These are phyloP conservation scores for Aspergillus asperescens DNA, from an alignment of 495 filamentous ascomycete genomes.

Conservation along the genomic window DNA sequence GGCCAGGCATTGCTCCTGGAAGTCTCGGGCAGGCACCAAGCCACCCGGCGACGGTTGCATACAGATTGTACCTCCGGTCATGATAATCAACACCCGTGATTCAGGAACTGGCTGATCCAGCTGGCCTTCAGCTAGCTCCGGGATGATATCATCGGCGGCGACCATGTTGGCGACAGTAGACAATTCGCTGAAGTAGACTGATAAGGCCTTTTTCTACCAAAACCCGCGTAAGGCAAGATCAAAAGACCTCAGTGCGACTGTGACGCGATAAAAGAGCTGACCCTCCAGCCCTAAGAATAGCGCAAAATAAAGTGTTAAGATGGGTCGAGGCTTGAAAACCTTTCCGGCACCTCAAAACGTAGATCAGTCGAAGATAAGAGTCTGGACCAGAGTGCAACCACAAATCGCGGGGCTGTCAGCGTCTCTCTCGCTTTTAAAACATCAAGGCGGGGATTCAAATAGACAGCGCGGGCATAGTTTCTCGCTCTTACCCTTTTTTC, in stretches of 20 bases:
- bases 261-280: neutral
- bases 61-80: slow-evolving; percentile 95
- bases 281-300: neutral
- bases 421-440: neutral
- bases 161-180: slow-evolving; percentile 23
- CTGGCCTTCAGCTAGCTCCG: slow-evolving; percentile 22
- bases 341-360: slow-evolving; percentile 3
- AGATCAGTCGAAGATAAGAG: slow-evolving; percentile 4
- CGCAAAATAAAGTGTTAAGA: slow-evolving; percentile 3
- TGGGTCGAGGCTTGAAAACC: slow-evolving; percentile 4
- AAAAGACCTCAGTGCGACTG: neutral
- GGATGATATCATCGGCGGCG: slow-evolving; percentile 18
- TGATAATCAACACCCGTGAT: slow-evolving; percentile 80
- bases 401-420: neutral
- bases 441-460: neutral
- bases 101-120: slow-evolving; percentile 44
- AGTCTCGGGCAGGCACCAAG: slow-evolving; percentile 68
- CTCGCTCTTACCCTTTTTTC: neutral
- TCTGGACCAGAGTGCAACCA: neutral
- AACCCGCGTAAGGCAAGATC: neutral
- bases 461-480: neutral
- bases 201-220: neutral
- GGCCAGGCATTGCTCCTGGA: slow-evolving; percentile 76
- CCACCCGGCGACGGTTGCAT: slow-evolving; percentile 71
- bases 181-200: neutral